These are phyloP conservation scores for Lentinus tigrinus DNA, from an alignment of 768 basidiomycete species.

Conservation along the genomic window DNA sequence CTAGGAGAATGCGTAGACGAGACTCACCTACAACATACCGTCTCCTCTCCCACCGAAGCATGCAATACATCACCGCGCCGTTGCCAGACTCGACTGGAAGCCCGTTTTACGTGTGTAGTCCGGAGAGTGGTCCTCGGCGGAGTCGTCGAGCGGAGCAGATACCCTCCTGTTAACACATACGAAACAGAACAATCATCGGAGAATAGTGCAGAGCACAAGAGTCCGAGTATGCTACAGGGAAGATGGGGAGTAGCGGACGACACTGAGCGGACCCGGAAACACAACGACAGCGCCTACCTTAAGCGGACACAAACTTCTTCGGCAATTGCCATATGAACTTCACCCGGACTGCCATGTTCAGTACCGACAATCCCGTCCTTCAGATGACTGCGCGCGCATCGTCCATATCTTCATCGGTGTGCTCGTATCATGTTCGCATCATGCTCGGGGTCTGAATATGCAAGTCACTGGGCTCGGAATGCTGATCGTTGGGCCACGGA, in stretches of 20 bases:
- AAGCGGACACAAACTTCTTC: neutral
- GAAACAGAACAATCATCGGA: too few species aligned
- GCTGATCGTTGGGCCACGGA: neutral
- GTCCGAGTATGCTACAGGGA: too few species aligned
- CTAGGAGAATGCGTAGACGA: too few species aligned
- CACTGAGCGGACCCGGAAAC: neutral
- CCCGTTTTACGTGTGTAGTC: neutral
- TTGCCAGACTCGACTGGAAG: neutral
- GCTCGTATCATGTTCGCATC: slow-evolving; percentile 16
- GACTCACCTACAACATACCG: neutral
- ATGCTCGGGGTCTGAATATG: slow-evolving; percentile 5
- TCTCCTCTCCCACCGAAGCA: neutral
- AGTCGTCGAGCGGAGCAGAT: neutral
- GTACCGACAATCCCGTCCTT: slow-evolving; percentile 12
- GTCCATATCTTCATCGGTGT: neutral
- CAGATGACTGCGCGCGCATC: slow-evolving; percentile 3
- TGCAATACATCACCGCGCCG: slow-evolving; percentile 2
- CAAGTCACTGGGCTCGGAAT: neutral
- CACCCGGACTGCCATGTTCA: slow-evolving; percentile 4
- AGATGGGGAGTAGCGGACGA: neutral
- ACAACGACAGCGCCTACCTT: slow-evolving; percentile 4
- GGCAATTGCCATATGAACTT: neutral
- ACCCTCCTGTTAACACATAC: neutral
- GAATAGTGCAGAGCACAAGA: too few species aligned
- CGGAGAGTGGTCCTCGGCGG: neutral